Evolutionary conservation across 2,329 filamentous ascomycete genomes (phyloP).

Genomic region (Apiospora sp.): DNA sequence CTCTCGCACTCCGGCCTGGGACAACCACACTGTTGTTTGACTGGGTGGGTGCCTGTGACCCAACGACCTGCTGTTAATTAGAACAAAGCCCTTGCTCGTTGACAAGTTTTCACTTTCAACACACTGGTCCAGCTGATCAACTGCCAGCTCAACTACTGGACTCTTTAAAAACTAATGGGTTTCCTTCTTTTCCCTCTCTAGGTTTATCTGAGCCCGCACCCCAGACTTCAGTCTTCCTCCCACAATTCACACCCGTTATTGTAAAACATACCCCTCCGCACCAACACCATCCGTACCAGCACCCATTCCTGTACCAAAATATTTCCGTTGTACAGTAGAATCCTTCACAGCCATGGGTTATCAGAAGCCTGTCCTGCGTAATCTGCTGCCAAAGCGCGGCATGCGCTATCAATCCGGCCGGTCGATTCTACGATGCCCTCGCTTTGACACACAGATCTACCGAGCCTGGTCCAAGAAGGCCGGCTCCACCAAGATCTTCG

Average conservation of each 20-base stretch:
- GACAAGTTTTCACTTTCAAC: background rate
- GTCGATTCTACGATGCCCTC: background rate
- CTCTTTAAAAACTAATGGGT: too few species aligned
- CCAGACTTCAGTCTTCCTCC: background rate
- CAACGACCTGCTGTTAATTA: background rate
- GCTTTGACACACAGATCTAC: background rate
- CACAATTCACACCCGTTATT: background rate
- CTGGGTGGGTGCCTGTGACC: background rate
- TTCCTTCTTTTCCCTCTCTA: background rate
- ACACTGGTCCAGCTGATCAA: background rate
- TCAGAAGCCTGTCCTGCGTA: background rate
- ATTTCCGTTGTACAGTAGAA: background rate
- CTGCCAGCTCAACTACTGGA: background rate
- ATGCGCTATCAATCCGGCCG: background rate
- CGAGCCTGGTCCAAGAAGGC: background rate
- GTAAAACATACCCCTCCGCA: too few species aligned
- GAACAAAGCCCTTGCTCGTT: background rate
- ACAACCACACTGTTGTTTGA: too few species aligned
- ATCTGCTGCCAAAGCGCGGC: conserved; percentile 1
- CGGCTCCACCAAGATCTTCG: background rate
- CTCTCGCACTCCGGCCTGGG: background rate
- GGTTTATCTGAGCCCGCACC: background rate
- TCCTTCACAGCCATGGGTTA: background rate
- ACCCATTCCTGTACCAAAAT: background rate
- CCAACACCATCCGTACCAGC: too few species aligned